Evolutionary conservation across 768 basidiomycete species (phyloP), one percentile per base, ranked within the genome.

Genomic region (Leccinum broughii): DNA sequence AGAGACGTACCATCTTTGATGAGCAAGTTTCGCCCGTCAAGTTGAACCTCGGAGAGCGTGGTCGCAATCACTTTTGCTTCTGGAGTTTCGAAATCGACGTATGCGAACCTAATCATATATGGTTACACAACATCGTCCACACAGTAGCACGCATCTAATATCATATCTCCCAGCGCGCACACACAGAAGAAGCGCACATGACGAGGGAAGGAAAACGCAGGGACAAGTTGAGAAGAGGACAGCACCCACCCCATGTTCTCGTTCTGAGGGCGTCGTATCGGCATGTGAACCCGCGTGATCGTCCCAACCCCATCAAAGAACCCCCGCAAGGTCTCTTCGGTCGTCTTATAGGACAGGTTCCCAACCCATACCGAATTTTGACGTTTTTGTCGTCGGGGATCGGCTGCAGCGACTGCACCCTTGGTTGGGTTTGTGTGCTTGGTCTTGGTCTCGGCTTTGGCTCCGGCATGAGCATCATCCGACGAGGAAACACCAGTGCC

Each of bases 1-100:
- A n/a, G n/a, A n/a, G n/a, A n/a, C n/a, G n/a, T n/a, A n/a, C n/a
- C 94, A 64, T 93, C 90, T 81, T 99, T 99, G 64, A 99, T 97
- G 50, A 99, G 83, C 13, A 98, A 77, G 59, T 86, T 87, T 63
- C 97, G 82, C 6, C 96, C 96, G 30, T 95, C 83, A 14, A 98
- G 78, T 56, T 84, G 84, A 35, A 85, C 80, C 73, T 99, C 97
- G 4, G 93, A 93, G 48, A 89, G 77, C 4, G 85, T 79, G 62
- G 98, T 90, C 32, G 95, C 96, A 48, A 81, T 77, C 4, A 68
- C 70, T 70, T 96, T 92, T 13, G 84, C 86, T 34, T 94, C 92
- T 0, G 82, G 76, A 1, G 88, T 88, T 3, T 85, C 82, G 72
- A 98, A 97, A 76, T 98, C 96, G 60, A 98, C 90, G 77, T 98